Evolutionary conservation across 2,329 filamentous ascomycete species (phyloP), one percentile per base, ranked within the genome.

Genomic region (Fusarium brachygibbosum): DNA sequence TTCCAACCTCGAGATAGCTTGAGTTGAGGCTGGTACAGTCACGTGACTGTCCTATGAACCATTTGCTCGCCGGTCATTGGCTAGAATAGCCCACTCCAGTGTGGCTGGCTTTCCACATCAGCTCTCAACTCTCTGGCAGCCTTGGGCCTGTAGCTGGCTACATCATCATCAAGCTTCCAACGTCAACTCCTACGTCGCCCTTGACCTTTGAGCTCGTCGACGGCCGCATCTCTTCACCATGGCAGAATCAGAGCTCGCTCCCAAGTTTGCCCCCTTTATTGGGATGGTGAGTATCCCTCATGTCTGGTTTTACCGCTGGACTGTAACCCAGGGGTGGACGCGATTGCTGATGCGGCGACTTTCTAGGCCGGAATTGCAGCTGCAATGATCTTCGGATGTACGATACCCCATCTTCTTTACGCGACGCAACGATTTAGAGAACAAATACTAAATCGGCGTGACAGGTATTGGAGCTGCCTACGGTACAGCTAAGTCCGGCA

Each of bases 301-400:
- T 42, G 19, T 31, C 55, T 51, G 51, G 48, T 49, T 53, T 46
- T 57, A 49, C 59, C 14, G 25, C 32, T 56, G 49, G 48, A 40
- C 19, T 28, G 19, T 19, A 58, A 44, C 31, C 49, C 41, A 42
- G 44, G 40, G 57, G 45, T 46, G 58, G 52, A 66, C 68, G 64
- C 63, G 66, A 58, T 62, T 72, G 68, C 73, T 77, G 63, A 76
- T 73, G 53, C 66, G 49, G 62, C 66, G 57, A 58, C 46, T 50
- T 46, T 46, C 54, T 77, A 93, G 91, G 91, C 86, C 76, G 92
- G 92, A 76, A 93, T 95, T 77, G 90, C 90, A 63, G 88, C 89
- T 75, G 91, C 92, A 77, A 95, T 95, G 92, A 89, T 93, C 75
- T 93, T 94, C 75, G 92, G 92, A 83, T 91, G 92, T 93, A 89